phyloP scores from a whole-genome alignment of 768 basidiomycete genomes.

The Tricholoma saponaceum region DNA sequence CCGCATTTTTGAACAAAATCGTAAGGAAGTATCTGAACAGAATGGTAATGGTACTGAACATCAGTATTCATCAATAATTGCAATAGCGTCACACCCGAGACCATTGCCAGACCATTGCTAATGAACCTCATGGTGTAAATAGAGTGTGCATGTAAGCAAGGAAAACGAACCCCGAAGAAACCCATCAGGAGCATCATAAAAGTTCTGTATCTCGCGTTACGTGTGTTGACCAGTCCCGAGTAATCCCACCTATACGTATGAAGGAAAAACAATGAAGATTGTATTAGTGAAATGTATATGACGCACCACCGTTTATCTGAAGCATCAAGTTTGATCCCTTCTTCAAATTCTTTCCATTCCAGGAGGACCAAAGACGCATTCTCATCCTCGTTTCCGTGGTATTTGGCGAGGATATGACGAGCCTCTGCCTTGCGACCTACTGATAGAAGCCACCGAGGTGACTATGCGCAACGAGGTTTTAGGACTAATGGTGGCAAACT shows the following conservation, averaged over 20 bases:
- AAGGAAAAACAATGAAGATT: not conserved
- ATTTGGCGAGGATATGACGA: slow-evolving; percentile 41
- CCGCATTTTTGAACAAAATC: slow-evolving; percentile 36
- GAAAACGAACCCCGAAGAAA: slow-evolving; percentile 41
- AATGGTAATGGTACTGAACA: not conserved
- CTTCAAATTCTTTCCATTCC: slow-evolving; percentile 51
- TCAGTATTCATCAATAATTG: not conserved
- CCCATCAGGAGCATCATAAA: slow-evolving; percentile 50
- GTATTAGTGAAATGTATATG: not conserved
- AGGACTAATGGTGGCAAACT: not conserved
- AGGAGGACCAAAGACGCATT: slow-evolving; percentile 47
- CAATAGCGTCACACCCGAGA: slow-evolving; percentile 32
- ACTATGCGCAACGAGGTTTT: slow-evolving; percentile 25
- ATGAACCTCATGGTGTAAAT: not conserved
- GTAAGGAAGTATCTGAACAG: slow-evolving; percentile 36
- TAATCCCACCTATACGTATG: slow-evolving; percentile 42
- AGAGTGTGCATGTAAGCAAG: not conserved
- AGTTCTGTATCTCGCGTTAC: slow-evolving; percentile 38
- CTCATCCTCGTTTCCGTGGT: slow-evolving; percentile 50
- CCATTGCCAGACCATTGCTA: slow-evolving; percentile 57
- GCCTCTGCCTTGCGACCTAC: slow-evolving; percentile 48
- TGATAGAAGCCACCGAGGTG: slow-evolving; percentile 52
- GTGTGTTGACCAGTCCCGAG: slow-evolving; percentile 43
- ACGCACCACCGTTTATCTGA: slow-evolving; percentile 55
- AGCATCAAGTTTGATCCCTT: slow-evolving; percentile 43